A percentile compares a stretch with the other conserved stretches of the same genome.
phyloP scores from a whole-genome alignment of 2,329 filamentous ascomycete species.

The Mycocentrospora acerina region DNA sequence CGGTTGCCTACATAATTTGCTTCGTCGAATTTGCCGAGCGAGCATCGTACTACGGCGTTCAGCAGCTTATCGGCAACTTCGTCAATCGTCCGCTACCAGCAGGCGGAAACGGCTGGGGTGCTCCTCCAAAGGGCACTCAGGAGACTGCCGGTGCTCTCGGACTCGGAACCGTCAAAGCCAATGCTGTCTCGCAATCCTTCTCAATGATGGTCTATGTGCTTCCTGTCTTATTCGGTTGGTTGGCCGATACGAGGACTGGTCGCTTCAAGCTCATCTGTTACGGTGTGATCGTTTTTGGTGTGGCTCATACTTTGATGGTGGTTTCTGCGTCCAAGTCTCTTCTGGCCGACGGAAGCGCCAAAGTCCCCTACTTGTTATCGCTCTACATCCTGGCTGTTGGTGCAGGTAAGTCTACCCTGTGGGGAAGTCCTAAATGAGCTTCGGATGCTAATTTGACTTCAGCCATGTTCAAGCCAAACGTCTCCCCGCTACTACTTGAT shows the following conservation, averaged over 20 bases:
- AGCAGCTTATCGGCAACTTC: conserved; percentile 2
- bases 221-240: conserved; percentile 2
- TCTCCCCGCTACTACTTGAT: conserved; percentile 3
- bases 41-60: conserved; percentile 3
- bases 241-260: conserved; percentile 2
- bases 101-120: conserved; percentile 3
- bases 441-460: neutral
- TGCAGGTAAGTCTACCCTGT: conserved; percentile 2
- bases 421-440: neutral
- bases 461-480: conserved; percentile 4
- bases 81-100: conserved; percentile 2
- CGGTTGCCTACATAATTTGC: conserved; percentile 1
- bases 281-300: conserved; percentile 2
- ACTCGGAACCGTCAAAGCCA: conserved; percentile 2
- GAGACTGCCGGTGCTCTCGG: conserved; percentile 4
- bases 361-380: conserved; percentile 1
- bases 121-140: conserved; percentile 2
- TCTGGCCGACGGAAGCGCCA: conserved; percentile 2
- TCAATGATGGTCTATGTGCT: conserved; percentile 1
- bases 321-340: conserved; percentile 1
- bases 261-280: conserved; percentile 3
- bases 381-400: conserved; percentile 3
- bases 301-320: conserved; percentile 2
- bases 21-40: conserved; percentile 3
- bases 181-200: conserved; percentile 3